Percentiles rank a stretch among this genome's conserved stretches.
These are phyloP conservation scores for Erodium chrysanthum DNA, from an alignment of 441 rosid genomes.

Conservation along the genomic window DNA sequence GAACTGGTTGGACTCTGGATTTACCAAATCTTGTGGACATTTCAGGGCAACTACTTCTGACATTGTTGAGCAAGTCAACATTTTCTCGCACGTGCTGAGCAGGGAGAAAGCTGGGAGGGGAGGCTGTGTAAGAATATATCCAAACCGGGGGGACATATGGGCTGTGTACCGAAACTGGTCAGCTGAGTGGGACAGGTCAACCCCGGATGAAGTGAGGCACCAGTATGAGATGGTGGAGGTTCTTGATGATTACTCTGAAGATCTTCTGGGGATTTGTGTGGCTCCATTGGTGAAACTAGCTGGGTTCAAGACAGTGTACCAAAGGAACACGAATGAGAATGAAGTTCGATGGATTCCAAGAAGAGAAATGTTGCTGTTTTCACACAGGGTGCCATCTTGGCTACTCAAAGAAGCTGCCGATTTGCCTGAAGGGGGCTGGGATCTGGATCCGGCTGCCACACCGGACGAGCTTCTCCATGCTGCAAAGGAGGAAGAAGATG, in stretches of 20 bases:
- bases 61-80: constrained; percentile 73
- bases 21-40: constrained; percentile 87
- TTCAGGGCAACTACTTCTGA: constrained; percentile 81
- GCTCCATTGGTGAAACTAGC: constrained; percentile 56
- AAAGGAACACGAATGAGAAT: constrained; percentile 38
- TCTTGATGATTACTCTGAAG: constrained; percentile 79
- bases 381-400: constrained; percentile 89
- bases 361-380: constrained; percentile 78
- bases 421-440: constrained; percentile 76
- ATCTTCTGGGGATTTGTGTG: constrained; percentile 61
- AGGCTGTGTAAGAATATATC: constrained; percentile 87
- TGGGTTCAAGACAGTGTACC: constrained; percentile 88
- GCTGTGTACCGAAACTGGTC: constrained; percentile 94
- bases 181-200: constrained; percentile 60
- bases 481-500: constrained; percentile 30
- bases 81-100: constrained; percentile 77
- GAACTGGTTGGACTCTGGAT: constrained; percentile 65
- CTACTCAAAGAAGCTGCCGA: constrained; percentile 47
- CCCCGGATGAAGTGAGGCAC: constrained; percentile 73
- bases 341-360: constrained; percentile 75
- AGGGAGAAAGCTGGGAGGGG: constrained; percentile 92
- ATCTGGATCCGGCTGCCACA: constrained; percentile 94
- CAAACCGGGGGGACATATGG: constrained; percentile 82
- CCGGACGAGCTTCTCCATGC: constrained; percentile 82
- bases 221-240: constrained; percentile 96